A percentile compares a stretch with the other conserved stretches of the same genome.
These are phyloP conservation scores for Porpolomopsis calyptriformis DNA, from an alignment of 768 basidiomycete genomes.

Conservation along the genomic window DNA sequence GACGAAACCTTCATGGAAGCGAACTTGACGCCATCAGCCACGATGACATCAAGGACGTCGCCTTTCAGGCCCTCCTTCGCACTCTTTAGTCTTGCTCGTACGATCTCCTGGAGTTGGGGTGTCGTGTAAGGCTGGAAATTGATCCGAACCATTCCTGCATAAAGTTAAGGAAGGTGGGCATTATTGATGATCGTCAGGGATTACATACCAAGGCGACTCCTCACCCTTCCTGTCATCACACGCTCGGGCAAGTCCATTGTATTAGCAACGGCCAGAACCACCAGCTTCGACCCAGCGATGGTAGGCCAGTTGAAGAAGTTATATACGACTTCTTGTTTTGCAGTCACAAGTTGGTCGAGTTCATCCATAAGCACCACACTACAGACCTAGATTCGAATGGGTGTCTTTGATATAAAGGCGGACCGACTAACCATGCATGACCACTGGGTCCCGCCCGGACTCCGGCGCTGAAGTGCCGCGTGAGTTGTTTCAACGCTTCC, in stretches of 20 bases:
- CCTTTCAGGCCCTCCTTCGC: conserved; percentile 42
- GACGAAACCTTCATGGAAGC: conserved; percentile 61
- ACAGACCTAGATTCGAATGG: conserved; percentile 4
- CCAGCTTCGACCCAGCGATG: conserved; percentile 71
- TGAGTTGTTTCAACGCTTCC: conserved; percentile 72
- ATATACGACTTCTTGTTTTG: conserved; percentile 97
- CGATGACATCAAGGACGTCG: conserved; percentile 42
- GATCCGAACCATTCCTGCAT: conserved; percentile 75
- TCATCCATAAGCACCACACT: conserved; percentile 99
- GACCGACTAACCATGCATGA: conserved; percentile 68
- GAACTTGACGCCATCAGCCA: conserved; percentile 66
- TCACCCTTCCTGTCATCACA: conserved; percentile 83
- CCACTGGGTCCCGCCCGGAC: conserved; percentile 61
- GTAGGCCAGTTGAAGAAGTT: conserved; percentile 99
- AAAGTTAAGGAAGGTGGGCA: not conserved
- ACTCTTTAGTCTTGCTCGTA: conserved; percentile 65
- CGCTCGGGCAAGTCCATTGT: conserved; percentile 97
- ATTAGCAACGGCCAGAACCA: conserved; percentile 95
- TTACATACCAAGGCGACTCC: conserved; percentile 74
- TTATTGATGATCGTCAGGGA: not conserved
- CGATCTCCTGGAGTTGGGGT: conserved; percentile 71
- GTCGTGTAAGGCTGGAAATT: conserved; percentile 87
- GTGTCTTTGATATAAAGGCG: not conserved
- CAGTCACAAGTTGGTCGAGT: conserved; percentile 89
- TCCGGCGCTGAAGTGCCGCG: conserved; percentile 62